Base-by-base conservation (phyloP, 352 stramenopile species). In the Pythium myriotylum region DNA sequence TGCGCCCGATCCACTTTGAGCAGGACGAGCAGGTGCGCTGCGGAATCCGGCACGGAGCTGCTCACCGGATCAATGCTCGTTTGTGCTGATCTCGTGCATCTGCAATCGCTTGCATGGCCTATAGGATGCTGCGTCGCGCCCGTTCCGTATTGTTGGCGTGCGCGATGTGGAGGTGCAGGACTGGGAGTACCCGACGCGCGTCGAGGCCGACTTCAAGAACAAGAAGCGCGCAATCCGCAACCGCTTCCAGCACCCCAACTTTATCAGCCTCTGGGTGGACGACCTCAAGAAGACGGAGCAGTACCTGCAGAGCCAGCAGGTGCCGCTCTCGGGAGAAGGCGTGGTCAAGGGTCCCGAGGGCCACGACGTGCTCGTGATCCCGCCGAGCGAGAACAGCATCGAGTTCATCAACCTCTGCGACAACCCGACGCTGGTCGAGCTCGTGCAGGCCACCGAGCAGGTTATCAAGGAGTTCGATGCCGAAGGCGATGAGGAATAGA, bases 381-480 rank as follows among this genome's bases (percentile, higher is more conserved):
- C 76, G 26, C 82, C 84, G 2, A 84, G 56, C n/a, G 82, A 81
- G 16, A 74, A 86, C 37, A 85, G 76, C 51, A n/a, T 88, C 23
- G 70, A 89, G 74, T 84, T 91, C 52, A 92, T 94, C 68, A 91
- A 94, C 70, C 55, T 94, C 62, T 91, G 81, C 64, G 83, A 91
- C 68, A 84, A 79, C 63, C 83, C 83, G 35, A 85, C 85, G 10
- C 67, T 91, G 54, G 85, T 94, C 40, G 85, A 94, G 72, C 74
- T 94, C 29, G 81, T 94, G 66, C 85, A 94, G 65, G 85, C 85
- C 42, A 82, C 85, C 0, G 59, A 74, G 19, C 79, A 90, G n/a
- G 49, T 94, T 40, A 88, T 94, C 54, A 78, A 88, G 64, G 85
- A 91, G 62, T 91, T 86, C 53, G 69, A 84, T 8, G 76, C 80